Base-by-base conservation (phyloP, 176 grass and related monocot genomes). In the Alloteropsis semialata region DNA sequence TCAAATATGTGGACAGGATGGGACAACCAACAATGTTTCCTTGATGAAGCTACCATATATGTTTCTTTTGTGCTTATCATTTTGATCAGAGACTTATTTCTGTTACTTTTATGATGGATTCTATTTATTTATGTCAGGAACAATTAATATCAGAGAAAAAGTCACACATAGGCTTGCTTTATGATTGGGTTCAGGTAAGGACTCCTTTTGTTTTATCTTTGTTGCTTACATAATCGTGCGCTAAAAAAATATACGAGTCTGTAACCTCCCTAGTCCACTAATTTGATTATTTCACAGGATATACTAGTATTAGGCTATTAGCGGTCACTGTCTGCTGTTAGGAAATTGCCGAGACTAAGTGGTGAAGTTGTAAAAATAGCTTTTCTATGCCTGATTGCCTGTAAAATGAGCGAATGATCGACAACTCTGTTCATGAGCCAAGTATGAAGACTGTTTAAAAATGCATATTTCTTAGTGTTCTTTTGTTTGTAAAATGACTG, bases 121-220 rank as follows among this genome's bases (percentile, higher is more conserved):
- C 13, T 66, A 37, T 75, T 75, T 86, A 34, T 77, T 28, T 17
- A 38, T 88, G 22, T 73, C 62, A 94, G 92, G 89, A 77, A 72
- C 55, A 78, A 55, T 3, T 19, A 29, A 71, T 86, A 8, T 57
- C 62, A 80, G 77, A 83, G 65, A 84, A 55, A 4, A 84, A 81
- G 42, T 67, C 83, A 63, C 36, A 81, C 46, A 74, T 86, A 30
- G n/a, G 8, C 22, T 77, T 94, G 80, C 83, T 94, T 86, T 79
- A 81, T 22, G 37, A 94, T 42, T 94, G 92, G 92, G 76, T 86
- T 60, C 86, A 89, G 92, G 92, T 89, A 91, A 24, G 29, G 27
- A 30, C 80, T 61, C 41, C 65, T 84, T 61, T 63, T 38, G 8
- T 80, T 45, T 70, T 87, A 43, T 42, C 33, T 85, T 41, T 48